Conservation (phyloP, 2,329 filamentous ascomycete species). For the Anthostomella pinea region DNA sequence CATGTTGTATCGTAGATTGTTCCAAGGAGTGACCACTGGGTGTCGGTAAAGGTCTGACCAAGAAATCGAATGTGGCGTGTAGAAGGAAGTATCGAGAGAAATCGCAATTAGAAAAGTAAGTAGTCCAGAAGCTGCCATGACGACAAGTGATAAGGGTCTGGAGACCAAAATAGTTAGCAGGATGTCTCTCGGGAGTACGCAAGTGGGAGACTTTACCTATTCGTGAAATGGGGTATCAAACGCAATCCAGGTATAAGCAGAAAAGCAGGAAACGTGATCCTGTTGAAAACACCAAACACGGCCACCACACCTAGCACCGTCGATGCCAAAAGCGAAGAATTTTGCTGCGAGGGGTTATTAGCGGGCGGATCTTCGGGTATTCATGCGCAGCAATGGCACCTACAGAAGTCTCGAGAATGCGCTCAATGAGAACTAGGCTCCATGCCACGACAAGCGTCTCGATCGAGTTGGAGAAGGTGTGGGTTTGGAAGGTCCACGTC, state of each 20-base stretch:
- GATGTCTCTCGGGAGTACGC: not conserved
- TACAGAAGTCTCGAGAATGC: constrained; percentile 79
- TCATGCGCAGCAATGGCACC: constrained; percentile 24
- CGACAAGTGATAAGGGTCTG: constrained; percentile 59
- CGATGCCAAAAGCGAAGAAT: constrained; percentile 72
- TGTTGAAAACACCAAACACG: constrained; percentile 89
- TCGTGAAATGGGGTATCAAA: constrained; percentile 79
- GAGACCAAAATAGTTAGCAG: constrained; percentile 17
- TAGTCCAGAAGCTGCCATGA: constrained; percentile 62
- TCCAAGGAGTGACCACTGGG: constrained; percentile 73
- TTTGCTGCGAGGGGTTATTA: constrained; percentile 49
- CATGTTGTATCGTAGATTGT: constrained; percentile 76
- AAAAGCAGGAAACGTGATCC: constrained; percentile 96
- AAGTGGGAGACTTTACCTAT: constrained; percentile 58
- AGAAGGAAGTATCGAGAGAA: constrained; percentile 82
- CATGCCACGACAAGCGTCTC: constrained; percentile 91
- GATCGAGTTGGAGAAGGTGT: constrained; percentile 97
- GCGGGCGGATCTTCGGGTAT: not conserved
- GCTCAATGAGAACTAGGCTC: constrained; percentile 87
- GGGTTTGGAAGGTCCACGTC: constrained; percentile 97
- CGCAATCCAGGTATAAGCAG: constrained; percentile 78
- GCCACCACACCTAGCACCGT: constrained; percentile 75
- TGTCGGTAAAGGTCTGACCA: constrained; percentile 61
- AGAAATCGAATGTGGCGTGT: constrained; percentile 60
- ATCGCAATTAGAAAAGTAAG: constrained; percentile 71